Conservation (phyloP, 768 basidiomycete species). For the Boletus tomentosulus region DNA sequence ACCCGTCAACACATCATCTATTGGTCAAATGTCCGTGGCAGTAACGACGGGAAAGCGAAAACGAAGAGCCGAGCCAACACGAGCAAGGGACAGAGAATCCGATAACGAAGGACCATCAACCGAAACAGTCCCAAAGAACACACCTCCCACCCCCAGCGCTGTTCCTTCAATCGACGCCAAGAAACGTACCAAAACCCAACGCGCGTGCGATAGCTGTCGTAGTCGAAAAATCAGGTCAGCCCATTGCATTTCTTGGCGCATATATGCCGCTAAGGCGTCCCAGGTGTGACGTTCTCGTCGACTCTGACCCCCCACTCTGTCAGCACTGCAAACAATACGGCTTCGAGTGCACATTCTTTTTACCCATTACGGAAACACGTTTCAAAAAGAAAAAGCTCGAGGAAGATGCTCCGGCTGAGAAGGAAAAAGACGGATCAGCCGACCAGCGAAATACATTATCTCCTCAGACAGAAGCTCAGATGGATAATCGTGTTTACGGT, state of each 20-base stretch:
- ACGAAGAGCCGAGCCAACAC: slow-evolving; percentile 43
- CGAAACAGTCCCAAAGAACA: slow-evolving; percentile 37
- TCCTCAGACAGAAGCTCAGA: slow-evolving; percentile 45
- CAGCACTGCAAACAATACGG: slow-evolving; percentile 94
- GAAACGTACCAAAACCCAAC: slow-evolving; percentile 89
- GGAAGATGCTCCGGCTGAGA: slow-evolving; percentile 49
- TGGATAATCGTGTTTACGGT: slow-evolving; percentile 65
- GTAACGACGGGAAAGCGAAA: slow-evolving; percentile 53
- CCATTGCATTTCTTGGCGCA: background rate
- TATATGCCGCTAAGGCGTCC: slow-evolving; percentile 9
- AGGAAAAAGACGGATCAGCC: slow-evolving; percentile 32
- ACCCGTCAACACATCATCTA: slow-evolving; percentile 32
- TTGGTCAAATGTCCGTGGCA: slow-evolving; percentile 32
- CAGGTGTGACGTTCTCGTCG: slow-evolving; percentile 79
- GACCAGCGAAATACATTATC: slow-evolving; percentile 38
- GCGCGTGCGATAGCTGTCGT: slow-evolving; percentile 89
- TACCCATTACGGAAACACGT: slow-evolving; percentile 97
- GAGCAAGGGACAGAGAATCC: slow-evolving; percentile 47
- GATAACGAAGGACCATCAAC: slow-evolving; percentile 60
- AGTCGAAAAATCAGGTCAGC: slow-evolving; percentile 80
- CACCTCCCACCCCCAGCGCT: slow-evolving; percentile 26
- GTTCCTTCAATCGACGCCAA: slow-evolving; percentile 52
- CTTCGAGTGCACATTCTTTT: slow-evolving; percentile 95
- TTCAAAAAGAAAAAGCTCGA: slow-evolving; percentile 95
- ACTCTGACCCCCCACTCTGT: slow-evolving; percentile 76